A percentile compares a stretch with the other conserved stretches of the same genome.
These are phyloP conservation scores for Colletotrichum sp. DNA, from an alignment of 2,329 filamentous ascomycete species.

Conservation along the genomic window DNA sequence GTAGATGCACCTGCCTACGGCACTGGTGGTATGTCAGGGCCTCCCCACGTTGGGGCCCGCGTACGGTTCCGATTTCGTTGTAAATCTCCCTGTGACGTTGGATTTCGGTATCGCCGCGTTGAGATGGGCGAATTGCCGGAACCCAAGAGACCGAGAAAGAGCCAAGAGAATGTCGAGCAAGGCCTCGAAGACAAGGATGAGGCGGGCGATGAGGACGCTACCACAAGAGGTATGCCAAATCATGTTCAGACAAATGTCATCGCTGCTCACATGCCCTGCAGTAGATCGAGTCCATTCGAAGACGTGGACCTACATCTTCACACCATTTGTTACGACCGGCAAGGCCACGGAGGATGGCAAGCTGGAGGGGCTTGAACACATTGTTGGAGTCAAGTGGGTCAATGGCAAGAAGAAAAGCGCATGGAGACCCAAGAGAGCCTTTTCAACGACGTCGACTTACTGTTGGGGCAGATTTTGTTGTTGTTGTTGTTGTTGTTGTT, in stretches of 20 bases:
- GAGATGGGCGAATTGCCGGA: background rate
- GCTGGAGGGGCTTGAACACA: constrained; percentile 64
- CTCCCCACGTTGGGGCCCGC: constrained; percentile 73
- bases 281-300: background rate
- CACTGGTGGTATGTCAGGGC: constrained; percentile 74
- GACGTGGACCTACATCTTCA: constrained; percentile 72
- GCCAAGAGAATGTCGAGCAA: background rate
- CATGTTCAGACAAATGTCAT: background rate
- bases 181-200: background rate
- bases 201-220: background rate
- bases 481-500: too few relatives aligned
- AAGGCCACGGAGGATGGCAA: constrained; percentile 53
- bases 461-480: too few relatives aligned
- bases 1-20: constrained; percentile 69
- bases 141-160: background rate
- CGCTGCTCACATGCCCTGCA: background rate
- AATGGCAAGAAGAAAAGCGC: too few relatives aligned
- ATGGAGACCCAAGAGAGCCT: too few relatives aligned
- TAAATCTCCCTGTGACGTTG: constrained; percentile 63
- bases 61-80: constrained; percentile 65
- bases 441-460: too few relatives aligned
- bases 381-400: constrained; percentile 16
- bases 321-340: constrained; percentile 63
- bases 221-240: background rate
- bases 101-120: constrained; percentile 67